phyloP scores from a whole-genome alignment of 441 rosid species.

The Metrosideros polymorpha region DNA sequence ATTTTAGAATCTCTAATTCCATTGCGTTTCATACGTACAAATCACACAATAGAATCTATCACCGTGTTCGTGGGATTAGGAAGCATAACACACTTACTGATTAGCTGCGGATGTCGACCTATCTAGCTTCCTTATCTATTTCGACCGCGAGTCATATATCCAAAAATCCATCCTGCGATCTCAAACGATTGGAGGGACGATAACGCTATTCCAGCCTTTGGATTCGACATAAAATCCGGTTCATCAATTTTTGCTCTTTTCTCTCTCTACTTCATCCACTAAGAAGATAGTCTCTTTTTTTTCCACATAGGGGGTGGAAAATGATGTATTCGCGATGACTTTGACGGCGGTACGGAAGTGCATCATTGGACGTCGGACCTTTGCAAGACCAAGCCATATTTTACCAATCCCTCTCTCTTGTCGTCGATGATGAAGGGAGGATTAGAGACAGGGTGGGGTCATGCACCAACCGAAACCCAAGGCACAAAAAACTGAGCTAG shows the following conservation, averaged over 20 bases:
- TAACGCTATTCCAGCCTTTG: not conserved
- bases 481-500: not conserved
- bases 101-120: not conserved
- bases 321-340: not conserved
- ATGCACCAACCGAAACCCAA: not conserved
- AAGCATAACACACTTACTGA: not conserved
- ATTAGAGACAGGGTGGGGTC: not conserved
- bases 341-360: not conserved
- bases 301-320: not conserved
- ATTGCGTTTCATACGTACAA: accelerated
- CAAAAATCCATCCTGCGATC: not conserved
- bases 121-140: not conserved
- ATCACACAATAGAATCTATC: not conserved
- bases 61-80: not conserved
- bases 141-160: too few species aligned
- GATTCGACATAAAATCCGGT: not conserved
- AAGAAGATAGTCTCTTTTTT: not conserved
- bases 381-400: not conserved
- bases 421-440: not conserved
- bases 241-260: not conserved
- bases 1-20: not conserved
- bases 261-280: not conserved
- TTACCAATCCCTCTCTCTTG: not conserved
- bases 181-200: not conserved
- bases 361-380: not conserved